Conservation (phyloP, 805 yeast genomes). For the Teunomyces pallodes region DNA sequence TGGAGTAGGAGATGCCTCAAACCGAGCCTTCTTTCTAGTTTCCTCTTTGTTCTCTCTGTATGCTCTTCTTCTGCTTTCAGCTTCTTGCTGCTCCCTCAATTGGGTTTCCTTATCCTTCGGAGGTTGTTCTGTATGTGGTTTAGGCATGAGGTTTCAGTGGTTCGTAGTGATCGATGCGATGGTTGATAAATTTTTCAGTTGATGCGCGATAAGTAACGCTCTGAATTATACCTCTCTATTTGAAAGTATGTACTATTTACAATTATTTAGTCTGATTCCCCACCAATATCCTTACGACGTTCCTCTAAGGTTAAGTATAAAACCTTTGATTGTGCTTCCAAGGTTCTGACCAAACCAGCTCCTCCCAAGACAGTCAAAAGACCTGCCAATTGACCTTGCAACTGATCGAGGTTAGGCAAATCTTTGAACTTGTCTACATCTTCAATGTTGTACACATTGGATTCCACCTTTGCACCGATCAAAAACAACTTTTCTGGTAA, state of each 20-base stretch:
- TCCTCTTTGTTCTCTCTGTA: constrained; percentile 50
- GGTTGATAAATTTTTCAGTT: constrained; percentile 7
- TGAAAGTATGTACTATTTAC: not conserved
- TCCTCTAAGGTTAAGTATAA: constrained; percentile 75
- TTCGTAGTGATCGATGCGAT: not conserved
- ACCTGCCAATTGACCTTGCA: constrained; percentile 82
- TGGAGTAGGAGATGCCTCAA: constrained; percentile 31
- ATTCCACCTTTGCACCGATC: constrained; percentile 82
- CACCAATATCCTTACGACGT: constrained; percentile 44
- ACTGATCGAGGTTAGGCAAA: constrained; percentile 65
- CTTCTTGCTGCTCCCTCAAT: constrained; percentile 19
- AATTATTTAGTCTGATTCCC: constrained; percentile 14
- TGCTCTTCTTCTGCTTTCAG: constrained; percentile 44
- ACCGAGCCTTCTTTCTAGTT: constrained; percentile 43
- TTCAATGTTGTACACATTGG: constrained; percentile 48
- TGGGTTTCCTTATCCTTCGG: constrained; percentile 17
- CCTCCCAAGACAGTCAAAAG: constrained; percentile 83
- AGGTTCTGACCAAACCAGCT: constrained; percentile 80
- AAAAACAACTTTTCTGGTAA: constrained; percentile 74
- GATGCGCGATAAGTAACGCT: not conserved
- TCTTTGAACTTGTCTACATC: constrained; percentile 64
- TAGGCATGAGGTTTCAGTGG: not conserved
- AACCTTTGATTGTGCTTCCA: constrained; percentile 63
- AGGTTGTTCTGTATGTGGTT: constrained; percentile 4
- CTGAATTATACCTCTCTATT: not conserved